A percentile compares a stretch with the other conserved stretches of the same genome.
Evolutionary conservation across 2,329 filamentous ascomycete species (phyloP).

Genomic region (Fusarium albosuccineum): DNA sequence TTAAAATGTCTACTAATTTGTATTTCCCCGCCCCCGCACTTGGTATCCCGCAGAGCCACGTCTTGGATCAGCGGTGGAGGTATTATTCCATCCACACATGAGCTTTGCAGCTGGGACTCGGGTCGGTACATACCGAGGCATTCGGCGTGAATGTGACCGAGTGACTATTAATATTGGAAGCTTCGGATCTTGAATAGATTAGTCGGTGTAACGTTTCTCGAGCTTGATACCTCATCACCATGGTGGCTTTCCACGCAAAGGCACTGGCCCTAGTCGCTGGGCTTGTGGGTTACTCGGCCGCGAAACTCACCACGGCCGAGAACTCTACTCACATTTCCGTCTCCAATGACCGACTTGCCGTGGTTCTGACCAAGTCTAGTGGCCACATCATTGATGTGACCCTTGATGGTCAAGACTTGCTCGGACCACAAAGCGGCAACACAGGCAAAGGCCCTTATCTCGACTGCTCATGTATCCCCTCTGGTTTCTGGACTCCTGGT

Average conservation of each 20-base stretch:
- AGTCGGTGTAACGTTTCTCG: too few relatives aligned
- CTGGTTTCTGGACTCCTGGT: constrained; percentile 69
- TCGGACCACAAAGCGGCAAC: constrained; percentile 53
- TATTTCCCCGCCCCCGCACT: constrained; percentile 2
- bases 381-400: constrained; percentile 34
- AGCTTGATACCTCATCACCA: not conserved
- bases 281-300: not conserved
- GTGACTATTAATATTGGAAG: not conserved
- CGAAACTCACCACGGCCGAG: constrained; percentile 21
- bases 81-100: constrained; percentile 20
- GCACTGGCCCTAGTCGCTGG: constrained; percentile 11
- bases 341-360: constrained; percentile 30
- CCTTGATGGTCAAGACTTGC: constrained; percentile 58
- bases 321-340: constrained; percentile 38
- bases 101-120: not conserved
- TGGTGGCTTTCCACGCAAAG: constrained; percentile 8
- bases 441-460: constrained; percentile 68
- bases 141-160: constrained; percentile 22
- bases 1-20: not conserved
- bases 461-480: constrained; percentile 71
- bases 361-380: constrained; percentile 24
- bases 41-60: not conserved
- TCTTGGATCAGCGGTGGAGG: constrained; percentile 9
- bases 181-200: too few relatives aligned
- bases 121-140: constrained; percentile 7